Evolutionary conservation across 495 filamentous ascomycete genomes (phyloP), one percentile per base, ranked within the genome.

Genomic region (Xylaria scruposa): DNA sequence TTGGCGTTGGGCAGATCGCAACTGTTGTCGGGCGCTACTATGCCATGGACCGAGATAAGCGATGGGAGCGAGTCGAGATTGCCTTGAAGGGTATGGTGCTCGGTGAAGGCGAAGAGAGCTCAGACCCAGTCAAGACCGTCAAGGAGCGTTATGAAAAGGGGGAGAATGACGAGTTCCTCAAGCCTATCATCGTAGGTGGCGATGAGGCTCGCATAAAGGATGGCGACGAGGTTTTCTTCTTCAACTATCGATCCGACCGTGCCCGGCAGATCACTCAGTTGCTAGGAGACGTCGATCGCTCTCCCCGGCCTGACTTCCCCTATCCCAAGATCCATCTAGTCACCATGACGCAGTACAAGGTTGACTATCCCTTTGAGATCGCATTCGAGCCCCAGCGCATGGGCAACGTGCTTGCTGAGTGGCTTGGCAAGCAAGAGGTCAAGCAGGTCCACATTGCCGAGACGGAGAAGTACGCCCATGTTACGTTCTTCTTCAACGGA

Each of bases 401-500:
- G 96, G 92, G 90, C 79, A 96, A 99, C 76, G 96, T 99, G 12
- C 89, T 99, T 40, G 95, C 96, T 54, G 96, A 99, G 83, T 97
- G 93, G 90, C 89, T 99, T 31, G 89, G 90, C 70, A 95, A 95
- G 86, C 90, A 97, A 82, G 88, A 87, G 47, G 83, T 97, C 66
- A 89, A 94, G 85, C 96, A 99, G 83, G 95, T 94, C 78, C 96
- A 99, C 86, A 87, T 98, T 73, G 96, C 96, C 60, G 96, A 99
- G 87, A 99, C 96, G 24, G 96, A 99, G 85, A 99, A 99, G 83
- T 99, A 99, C 81, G 96, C 96, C 46, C 96, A 99, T 86, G 96
- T 99, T 67, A 98, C 94, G 70, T 98, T 98, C 89, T 98, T 98
- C 89, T 98, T 98, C 91, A 99, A 99, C 85, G 96, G 96, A 63